Evolutionary conservation across 345 rosid genomes (phyloP), one percentile per base, ranked within the genome.

Genomic region (Ceriops decandra): DNA sequence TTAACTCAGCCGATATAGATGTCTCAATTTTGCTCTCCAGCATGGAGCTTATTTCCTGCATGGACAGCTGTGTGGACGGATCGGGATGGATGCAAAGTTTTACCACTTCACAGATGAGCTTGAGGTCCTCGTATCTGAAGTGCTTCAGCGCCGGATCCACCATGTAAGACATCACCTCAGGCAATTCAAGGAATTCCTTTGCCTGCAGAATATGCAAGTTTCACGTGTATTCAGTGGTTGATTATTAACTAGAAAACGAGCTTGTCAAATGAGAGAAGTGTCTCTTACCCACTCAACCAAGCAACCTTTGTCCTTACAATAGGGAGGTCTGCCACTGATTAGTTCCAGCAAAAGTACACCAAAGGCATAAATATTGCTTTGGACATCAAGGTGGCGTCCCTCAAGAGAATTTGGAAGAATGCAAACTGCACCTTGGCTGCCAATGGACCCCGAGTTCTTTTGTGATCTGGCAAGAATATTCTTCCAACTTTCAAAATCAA

Each of bases 401-500:
- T 87, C 97, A 61, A 95, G 63, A 57, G 88, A 88, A 70, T 79
- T 86, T 32, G 92, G 88, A 60, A 90, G 97, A 56, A 91, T 79
- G 59, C 99, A 95, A 31, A 90, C 69, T 20, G 86, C 82, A 47
- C 99, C 99, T 64, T 87, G 88, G 83, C 81, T 83, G 68, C 86
- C 83, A 7, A 95, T 78, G 69, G 92, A 76, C 42, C 90, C 88
- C 5, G 92, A 78, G 79, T 90, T 91, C 85, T 87, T 95, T 67
- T 88, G 93, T 57, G 95, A 88, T 81, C 99, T 90, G 8, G 84
- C 85, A 73, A 90, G 92, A 72, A 95, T 90, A 26, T 88, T 81
- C 83, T 92, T 95, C 99, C 99, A 95, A 76, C 97, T 88, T 62
- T 90, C 99, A 62, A 95, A 95, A 82, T 95, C 99, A 30, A 95